Evolutionary conservation across 202 grass and related monocot genomes (phyloP), one percentile per base, ranked within the genome.

Genomic region (Cymbopogon flexuosus): DNA sequence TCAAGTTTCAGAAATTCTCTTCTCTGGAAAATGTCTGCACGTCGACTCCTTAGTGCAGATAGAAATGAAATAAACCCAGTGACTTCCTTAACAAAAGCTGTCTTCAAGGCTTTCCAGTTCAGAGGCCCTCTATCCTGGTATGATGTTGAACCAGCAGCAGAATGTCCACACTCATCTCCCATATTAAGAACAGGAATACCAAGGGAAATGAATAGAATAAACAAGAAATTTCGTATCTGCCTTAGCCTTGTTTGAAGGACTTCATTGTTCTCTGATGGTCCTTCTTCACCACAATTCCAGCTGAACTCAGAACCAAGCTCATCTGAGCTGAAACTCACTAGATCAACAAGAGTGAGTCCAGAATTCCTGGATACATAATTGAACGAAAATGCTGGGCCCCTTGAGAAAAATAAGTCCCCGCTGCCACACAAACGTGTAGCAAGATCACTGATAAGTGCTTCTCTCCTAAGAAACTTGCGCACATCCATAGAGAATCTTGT

Each of bases 211-310:
- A 94, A 93, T 42, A 94, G 63, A 57, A 97, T 81, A 79, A 94
- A 94, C 49, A 94, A 79, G 72, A 91, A 91, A 82, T 93, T 97
- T 56, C 88, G 77, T 86, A 94, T 93, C 76, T 97, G 90, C 75
- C 87, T 94, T 83, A 93, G 76, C 62, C 95, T 90, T 4, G 15
- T 89, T 71, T 89, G 86, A 83, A 98, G 95, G 33, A 94, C 82
- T 82, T 68, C 58, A 73, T 46, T 83, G 61, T 88, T 77, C 57
- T 89, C 84, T 1, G 95, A 89, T 15, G 82, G 73, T 18, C 92
- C 95, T 91, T 94, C 95, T 82, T 86, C 86, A 65, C 95, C 95
- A 36, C 92, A 98, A 75, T 98, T 95, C 95, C 95, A 98, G 73
- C 89, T 94, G 16, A 87, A 85, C 86, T 98, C 92, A 52, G 86